These are phyloP conservation scores for Fusarium sp. DNA, from an alignment of 2,329 filamentous ascomycete species.

Conservation along the genomic window DNA sequence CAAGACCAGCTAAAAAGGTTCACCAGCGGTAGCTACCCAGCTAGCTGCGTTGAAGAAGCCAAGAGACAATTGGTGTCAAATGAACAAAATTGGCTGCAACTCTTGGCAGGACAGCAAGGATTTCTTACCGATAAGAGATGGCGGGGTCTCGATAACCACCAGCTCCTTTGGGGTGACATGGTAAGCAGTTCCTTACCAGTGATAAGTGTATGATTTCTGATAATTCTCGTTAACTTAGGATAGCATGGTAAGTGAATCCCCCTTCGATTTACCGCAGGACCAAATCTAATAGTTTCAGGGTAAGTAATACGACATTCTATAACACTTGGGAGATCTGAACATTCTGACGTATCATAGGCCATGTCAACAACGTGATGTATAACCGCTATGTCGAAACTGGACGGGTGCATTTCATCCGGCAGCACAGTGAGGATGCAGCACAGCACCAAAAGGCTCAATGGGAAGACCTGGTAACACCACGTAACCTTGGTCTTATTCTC, in stretches of 20 bases:
- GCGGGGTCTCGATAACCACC: slow-evolving; percentile 19
- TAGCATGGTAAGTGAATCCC: slow-evolving; percentile 11
- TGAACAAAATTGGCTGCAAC: slow-evolving; percentile 5
- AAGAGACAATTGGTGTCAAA: background rate
- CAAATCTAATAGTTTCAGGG: background rate
- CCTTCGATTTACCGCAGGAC: rapidly evolving
- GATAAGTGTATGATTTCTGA: background rate
- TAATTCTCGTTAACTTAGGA: background rate
- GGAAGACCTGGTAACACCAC: slow-evolving; percentile 9
- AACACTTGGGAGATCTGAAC: background rate
- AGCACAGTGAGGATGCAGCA: slow-evolving; percentile 11
- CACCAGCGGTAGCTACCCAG: background rate
- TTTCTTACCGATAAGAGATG: slow-evolving; percentile 20
- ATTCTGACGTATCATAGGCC: slow-evolving; percentile 2
- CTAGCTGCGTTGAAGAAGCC: slow-evolving; percentile 1
- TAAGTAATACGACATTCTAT: rapidly evolving
- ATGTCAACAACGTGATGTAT: slow-evolving; percentile 33
- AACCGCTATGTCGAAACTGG: slow-evolving; percentile 30
- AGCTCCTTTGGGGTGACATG: slow-evolving; percentile 30
- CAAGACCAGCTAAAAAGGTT: background rate
- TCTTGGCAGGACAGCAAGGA: slow-evolving; percentile 17
- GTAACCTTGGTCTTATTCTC: slow-evolving; percentile 20
- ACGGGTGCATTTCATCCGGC: slow-evolving; percentile 10
- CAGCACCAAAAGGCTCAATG: slow-evolving; percentile 10
- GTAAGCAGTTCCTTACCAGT: background rate